These are phyloP conservation scores for Aeminium ludgeri DNA, from an alignment of 495 filamentous ascomycete species.

Conservation along the genomic window DNA sequence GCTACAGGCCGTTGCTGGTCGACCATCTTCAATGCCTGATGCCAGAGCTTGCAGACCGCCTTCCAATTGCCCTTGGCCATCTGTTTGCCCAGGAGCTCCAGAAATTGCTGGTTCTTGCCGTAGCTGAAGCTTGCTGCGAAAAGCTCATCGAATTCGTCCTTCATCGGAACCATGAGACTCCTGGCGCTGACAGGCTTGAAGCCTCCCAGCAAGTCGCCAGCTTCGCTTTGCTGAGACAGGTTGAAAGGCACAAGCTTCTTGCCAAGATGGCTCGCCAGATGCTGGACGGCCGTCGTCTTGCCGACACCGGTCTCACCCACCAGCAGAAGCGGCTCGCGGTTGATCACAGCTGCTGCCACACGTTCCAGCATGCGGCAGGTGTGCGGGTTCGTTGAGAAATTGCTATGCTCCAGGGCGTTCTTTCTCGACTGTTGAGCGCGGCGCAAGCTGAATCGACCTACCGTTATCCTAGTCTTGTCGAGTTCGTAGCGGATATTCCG, in stretches of 20 bases:
- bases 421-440: background rate
- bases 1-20: conserved; percentile 25
- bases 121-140: conserved; percentile 71
- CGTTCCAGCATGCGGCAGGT: conserved; percentile 62
- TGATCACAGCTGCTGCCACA: conserved; percentile 61
- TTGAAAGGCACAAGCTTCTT: conserved; percentile 81
- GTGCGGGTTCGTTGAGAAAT: conserved; percentile 60
- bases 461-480: conserved; percentile 34
- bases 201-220: conserved; percentile 78
- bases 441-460: conserved; percentile 12
- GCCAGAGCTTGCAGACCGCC: conserved; percentile 68
- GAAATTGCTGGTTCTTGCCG: conserved; percentile 70
- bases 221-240: conserved; percentile 93
- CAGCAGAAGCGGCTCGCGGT: conserved; percentile 74
- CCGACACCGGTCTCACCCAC: conserved; percentile 97
- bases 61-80: conserved; percentile 72
- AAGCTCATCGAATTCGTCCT: conserved; percentile 83
- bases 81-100: conserved; percentile 61
- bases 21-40: conserved; percentile 72
- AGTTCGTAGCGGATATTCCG: conserved; percentile 35
- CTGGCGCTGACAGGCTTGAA: conserved; percentile 90
- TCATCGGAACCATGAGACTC: conserved; percentile 71
- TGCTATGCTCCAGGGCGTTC: conserved; percentile 18
- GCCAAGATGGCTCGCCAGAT: conserved; percentile 65
- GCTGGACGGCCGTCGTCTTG: conserved; percentile 90